phyloP scores from a whole-genome alignment of 176 grass and related monocot genomes.

The Oryza australiensis region DNA sequence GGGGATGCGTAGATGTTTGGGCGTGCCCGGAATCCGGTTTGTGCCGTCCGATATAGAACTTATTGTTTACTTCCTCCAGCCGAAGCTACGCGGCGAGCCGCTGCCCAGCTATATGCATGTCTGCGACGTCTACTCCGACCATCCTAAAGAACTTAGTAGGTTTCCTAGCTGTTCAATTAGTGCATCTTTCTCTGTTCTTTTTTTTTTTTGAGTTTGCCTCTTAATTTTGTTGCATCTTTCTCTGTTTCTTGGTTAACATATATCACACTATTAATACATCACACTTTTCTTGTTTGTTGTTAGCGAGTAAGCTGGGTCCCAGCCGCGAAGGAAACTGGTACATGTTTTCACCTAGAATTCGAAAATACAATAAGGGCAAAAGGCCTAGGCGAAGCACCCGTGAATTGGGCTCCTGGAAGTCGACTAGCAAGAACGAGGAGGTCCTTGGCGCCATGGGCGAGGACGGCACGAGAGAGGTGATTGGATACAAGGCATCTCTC shows the following conservation, averaged over 20 bases:
- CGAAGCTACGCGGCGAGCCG: neutral
- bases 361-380: neutral
- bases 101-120: neutral
- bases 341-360: neutral
- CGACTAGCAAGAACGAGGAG: neutral
- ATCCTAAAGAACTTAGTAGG: neutral
- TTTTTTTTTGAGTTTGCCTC: no score
- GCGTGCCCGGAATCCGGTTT: neutral
- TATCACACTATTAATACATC: no score
- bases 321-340: neutral
- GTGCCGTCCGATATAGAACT: neutral
- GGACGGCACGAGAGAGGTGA: neutral
- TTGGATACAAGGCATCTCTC: neutral
- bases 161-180: neutral
- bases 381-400: neutral
- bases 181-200: no score
- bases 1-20: neutral
- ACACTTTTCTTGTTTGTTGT: neutral
- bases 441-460: neutral
- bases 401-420: neutral
- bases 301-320: neutral
- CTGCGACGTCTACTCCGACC: neutral
- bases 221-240: no score
- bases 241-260: no score
- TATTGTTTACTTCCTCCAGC: neutral